These are phyloP conservation scores for Bauhinia variegata DNA, from an alignment of 306 rosid species.

Conservation along the genomic window DNA sequence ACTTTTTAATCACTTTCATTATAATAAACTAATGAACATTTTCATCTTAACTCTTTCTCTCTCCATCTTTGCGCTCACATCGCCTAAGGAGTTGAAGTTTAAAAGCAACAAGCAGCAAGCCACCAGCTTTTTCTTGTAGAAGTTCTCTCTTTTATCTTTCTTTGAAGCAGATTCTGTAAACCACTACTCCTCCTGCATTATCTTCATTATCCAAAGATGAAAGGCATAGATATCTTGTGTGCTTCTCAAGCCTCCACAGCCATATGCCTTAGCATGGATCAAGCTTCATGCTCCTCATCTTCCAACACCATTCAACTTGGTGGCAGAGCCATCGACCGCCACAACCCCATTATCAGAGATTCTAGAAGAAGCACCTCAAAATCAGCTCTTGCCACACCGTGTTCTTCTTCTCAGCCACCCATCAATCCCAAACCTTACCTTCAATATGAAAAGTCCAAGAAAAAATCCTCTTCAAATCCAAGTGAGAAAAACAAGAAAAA, in stretches of 20 bases:
- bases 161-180: constrained; percentile 46
- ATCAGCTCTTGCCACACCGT: constrained; percentile 36
- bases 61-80: constrained; percentile 10
- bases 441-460: constrained; percentile 43
- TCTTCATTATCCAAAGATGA: constrained; percentile 56
- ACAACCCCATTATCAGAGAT: constrained; percentile 84
- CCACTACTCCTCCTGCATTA: constrained; percentile 31
- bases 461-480: constrained; percentile 44
- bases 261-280: constrained; percentile 79
- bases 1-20: constrained; percentile 14
- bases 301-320: constrained; percentile 70
- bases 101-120: constrained; percentile 30
- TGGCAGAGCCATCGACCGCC: constrained; percentile 83
- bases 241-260: constrained; percentile 88
- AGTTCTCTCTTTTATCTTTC: constrained; percentile 37
- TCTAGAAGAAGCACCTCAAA: constrained; percentile 50
- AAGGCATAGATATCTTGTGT: constrained; percentile 71
- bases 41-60: constrained; percentile 31
- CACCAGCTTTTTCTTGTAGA: neutral
- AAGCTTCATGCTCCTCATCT: constrained; percentile 67
- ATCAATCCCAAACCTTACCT: constrained; percentile 49
- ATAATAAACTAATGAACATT: constrained; percentile 18
- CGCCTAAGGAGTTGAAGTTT: constrained; percentile 36
- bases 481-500: constrained; percentile 31
- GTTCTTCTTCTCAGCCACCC: constrained; percentile 53